phyloP scores from a whole-genome alignment of 495 filamentous ascomycete genomes.

The Extremus antarcticus region DNA sequence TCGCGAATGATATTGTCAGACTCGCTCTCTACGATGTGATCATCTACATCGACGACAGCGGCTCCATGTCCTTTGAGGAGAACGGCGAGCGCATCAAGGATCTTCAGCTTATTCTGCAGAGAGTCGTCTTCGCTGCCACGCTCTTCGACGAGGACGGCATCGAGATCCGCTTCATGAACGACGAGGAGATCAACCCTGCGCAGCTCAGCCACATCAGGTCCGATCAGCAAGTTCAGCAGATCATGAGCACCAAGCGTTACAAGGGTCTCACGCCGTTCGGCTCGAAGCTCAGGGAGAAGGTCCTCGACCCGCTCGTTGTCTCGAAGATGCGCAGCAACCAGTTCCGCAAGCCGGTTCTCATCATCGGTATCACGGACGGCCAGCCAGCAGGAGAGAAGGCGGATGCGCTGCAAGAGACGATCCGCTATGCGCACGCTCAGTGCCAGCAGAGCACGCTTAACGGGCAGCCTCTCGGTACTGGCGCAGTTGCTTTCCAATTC shows the following conservation, averaged over 20 bases:
- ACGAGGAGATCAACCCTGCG: constrained; percentile 13
- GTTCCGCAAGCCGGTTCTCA: constrained; percentile 53
- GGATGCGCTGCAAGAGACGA: constrained; percentile 40
- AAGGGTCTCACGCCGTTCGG: constrained; percentile 59
- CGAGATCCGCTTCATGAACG: constrained; percentile 62
- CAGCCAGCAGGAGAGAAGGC: constrained; percentile 47
- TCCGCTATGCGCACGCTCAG: constrained; percentile 39
- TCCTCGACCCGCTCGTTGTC: constrained; percentile 50
- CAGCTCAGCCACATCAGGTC: constrained; percentile 42
- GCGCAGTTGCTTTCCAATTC: constrained; percentile 57
- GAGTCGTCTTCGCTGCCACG: constrained; percentile 52
- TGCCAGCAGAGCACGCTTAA: constrained; percentile 33
- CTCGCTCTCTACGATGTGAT: constrained; percentile 56
- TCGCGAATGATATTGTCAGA: constrained; percentile 58
- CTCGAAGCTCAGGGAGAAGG: constrained; percentile 48
- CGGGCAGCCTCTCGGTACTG: constrained; percentile 26
- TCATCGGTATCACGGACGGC: constrained; percentile 64
- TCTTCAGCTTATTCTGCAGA: constrained; percentile 49
- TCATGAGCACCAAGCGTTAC: constrained; percentile 51
- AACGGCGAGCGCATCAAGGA: constrained; percentile 56
- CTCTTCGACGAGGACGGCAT: constrained; percentile 65
- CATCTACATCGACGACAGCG: constrained; percentile 63
- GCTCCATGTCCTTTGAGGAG: constrained; percentile 59
- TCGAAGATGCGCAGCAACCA: constrained; percentile 37
- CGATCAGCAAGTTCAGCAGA: constrained; percentile 46